Evolutionary conservation across 331 rosid genomes (phyloP).

Genomic region (Quercus tomentella): DNA sequence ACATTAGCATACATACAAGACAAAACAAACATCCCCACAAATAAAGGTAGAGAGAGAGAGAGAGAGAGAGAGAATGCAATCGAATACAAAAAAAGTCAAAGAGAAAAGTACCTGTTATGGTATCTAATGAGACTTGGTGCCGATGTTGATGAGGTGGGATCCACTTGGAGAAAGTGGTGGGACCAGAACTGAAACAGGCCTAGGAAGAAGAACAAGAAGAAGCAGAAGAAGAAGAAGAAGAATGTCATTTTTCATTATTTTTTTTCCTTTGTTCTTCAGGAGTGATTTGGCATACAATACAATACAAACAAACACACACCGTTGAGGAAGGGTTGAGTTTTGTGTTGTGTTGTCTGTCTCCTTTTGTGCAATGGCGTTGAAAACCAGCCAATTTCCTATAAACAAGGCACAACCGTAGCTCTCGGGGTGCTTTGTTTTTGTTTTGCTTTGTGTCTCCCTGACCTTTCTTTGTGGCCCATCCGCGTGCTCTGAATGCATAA

Average conservation of each 20-base stretch:
- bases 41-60: not conserved
- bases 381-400: conserved; percentile 51
- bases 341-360: conserved; percentile 27
- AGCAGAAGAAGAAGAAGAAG: conserved; percentile 4
- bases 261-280: not conserved
- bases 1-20: conserved; percentile 34
- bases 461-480: not conserved
- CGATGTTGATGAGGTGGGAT: conserved; percentile 35
- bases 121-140: conserved; percentile 40
- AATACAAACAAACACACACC: not conserved
- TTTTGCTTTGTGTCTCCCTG: not conserved
- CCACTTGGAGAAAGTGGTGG: conserved; percentile 45
- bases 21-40: conserved; percentile 22
- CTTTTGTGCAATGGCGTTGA: conserved; percentile 9
- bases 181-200: conserved; percentile 27
- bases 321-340: not conserved
- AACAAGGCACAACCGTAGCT: conserved; percentile 49
- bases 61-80: conserved; percentile 6
- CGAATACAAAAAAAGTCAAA: not conserved
- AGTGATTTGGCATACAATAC: conserved; percentile 9
- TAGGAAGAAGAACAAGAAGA: not conserved
- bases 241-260: conserved; percentile 16
- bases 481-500: not conserved
- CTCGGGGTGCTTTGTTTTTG: conserved; percentile 1
- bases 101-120: conserved; percentile 45